phyloP scores from a whole-genome alignment of 495 filamentous ascomycete genomes.

The Talaromyces thailandensis region DNA sequence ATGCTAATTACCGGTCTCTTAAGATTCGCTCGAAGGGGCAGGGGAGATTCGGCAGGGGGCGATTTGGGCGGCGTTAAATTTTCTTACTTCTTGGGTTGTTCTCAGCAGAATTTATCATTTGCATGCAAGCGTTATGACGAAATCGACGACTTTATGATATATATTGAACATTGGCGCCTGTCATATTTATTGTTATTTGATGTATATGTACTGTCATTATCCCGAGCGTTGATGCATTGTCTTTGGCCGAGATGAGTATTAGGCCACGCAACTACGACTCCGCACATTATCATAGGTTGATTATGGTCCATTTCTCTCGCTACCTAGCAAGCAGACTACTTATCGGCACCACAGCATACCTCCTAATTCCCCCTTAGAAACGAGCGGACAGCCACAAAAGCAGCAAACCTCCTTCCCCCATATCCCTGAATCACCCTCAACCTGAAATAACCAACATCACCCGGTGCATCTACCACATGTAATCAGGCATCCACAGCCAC shows the following conservation, averaged over 20 bases:
- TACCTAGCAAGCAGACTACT: not conserved
- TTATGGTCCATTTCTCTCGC: not conserved
- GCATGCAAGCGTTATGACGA: not conserved
- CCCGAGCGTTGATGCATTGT: not conserved
- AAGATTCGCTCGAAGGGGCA: conserved; percentile 7
- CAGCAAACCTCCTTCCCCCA: not conserved
- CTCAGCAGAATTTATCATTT: not conserved
- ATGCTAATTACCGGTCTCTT: conserved; percentile 22
- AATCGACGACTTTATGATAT: not conserved
- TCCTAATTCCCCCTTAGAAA: not conserved
- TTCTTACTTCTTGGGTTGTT: not conserved
- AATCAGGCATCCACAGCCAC: not conserved
- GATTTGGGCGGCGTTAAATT: conserved; percentile 7
- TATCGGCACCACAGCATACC: not conserved
- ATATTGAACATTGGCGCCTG: not conserved
- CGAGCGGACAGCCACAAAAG: not conserved
- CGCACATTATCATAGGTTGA: not conserved
- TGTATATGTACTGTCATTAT: not conserved
- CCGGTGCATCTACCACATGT: too few species aligned
- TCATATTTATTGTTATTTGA: not conserved
- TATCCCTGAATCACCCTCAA: not conserved
- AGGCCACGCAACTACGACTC: not conserved
- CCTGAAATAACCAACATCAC: not conserved
- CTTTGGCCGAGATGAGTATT: not conserved
- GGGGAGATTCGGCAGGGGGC: not conserved